These are phyloP conservation scores for Thalassiosira profunda DNA, from an alignment of 108 stramenopile species.

Conservation along the genomic window DNA sequence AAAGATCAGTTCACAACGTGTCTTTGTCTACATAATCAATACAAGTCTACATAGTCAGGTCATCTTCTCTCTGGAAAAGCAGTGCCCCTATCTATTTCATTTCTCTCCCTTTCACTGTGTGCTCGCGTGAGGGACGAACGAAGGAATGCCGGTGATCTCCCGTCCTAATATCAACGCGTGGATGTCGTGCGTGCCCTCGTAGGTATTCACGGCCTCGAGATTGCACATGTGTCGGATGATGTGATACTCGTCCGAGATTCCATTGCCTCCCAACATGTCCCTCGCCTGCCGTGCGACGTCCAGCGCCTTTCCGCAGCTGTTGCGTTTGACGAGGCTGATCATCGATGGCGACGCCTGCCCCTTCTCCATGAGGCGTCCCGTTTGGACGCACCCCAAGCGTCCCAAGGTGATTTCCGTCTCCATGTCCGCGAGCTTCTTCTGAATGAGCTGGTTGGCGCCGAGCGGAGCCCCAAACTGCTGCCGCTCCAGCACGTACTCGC, in stretches of 20 bases:
- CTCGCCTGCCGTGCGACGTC: conserved; percentile 85
- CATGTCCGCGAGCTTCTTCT: conserved; percentile 97
- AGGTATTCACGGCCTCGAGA: conserved; percentile 98
- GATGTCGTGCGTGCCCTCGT: conserved; percentile 98
- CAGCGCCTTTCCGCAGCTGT: conserved; percentile 94
- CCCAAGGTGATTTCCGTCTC: conserved; percentile 83
- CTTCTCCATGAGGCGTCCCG: conserved; percentile 90
- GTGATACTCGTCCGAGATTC: conserved; percentile 97
- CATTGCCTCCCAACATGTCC: conserved; percentile 98
- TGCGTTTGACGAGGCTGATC: conserved; percentile 95
- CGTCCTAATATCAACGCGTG: conserved; percentile 96
- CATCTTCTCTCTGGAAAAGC: too few species aligned
- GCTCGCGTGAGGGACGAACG: conserved; percentile 72
- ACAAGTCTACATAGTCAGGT: too few species aligned
- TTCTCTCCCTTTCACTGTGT: too few species aligned
- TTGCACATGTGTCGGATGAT: conserved; percentile 96
- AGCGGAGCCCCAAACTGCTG: conserved; percentile 95
- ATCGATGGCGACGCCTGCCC: conserved; percentile 83
- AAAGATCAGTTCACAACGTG: too few species aligned
- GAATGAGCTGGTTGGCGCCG: conserved; percentile 94
- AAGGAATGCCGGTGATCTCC: conserved; percentile 92
- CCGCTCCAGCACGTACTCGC: conserved; percentile 85
- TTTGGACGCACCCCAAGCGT: conserved; percentile 76
- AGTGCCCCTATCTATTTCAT: too few species aligned
- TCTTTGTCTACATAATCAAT: too few species aligned